Evolutionary conservation across 202 grass and related monocot species (phyloP).

Genomic region (Zoysia matrella): DNA sequence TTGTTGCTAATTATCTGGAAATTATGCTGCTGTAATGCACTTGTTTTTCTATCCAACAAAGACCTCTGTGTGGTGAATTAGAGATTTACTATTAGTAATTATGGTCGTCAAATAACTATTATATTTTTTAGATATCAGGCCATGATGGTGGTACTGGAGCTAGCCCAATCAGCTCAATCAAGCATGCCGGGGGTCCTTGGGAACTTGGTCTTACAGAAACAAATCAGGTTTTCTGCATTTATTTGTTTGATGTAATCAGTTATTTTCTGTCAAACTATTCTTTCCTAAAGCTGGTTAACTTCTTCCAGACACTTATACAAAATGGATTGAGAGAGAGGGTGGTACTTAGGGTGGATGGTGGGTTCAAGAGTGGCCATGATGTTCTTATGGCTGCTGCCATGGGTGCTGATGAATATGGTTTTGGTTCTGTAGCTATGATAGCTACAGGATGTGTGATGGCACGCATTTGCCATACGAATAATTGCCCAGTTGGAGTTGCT

Average conservation of each 20-base stretch:
- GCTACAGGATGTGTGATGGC: constrained; percentile 99
- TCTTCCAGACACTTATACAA: constrained; percentile 83
- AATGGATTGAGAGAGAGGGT: constrained; percentile 98
- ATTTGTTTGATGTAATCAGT: constrained; percentile 18
- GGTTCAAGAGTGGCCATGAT: constrained; percentile 95
- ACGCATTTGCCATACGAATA: constrained; percentile 99
- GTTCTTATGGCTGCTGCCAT: constrained; percentile 94
- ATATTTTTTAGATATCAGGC: constrained; percentile 87
- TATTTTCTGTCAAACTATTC: constrained; percentile 22
- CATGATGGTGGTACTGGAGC: constrained; percentile 99
- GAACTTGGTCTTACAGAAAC: constrained; percentile 99
- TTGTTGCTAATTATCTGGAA: constrained; percentile 34
- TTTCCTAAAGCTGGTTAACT: constrained; percentile 50
- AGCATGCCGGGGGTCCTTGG: constrained; percentile 99
- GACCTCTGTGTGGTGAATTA: constrained; percentile 1
- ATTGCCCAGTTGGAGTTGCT: constrained; percentile 98
- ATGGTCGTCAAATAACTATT: constrained; percentile 36
- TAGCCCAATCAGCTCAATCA: constrained; percentile 98
- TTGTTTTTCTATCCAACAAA: background rate
- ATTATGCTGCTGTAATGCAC: constrained; percentile 18
- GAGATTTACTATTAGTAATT: constrained; percentile 17
- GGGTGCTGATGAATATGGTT: constrained; percentile 99
- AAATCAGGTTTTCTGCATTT: constrained; percentile 76
- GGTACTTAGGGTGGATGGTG: constrained; percentile 95
- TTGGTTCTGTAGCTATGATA: constrained; percentile 99